Percentiles rank a stretch among this genome's conserved stretches.
Evolutionary conservation across 2,329 filamentous ascomycete genomes (phyloP).

Genomic region (Ophiostoma quercus): DNA sequence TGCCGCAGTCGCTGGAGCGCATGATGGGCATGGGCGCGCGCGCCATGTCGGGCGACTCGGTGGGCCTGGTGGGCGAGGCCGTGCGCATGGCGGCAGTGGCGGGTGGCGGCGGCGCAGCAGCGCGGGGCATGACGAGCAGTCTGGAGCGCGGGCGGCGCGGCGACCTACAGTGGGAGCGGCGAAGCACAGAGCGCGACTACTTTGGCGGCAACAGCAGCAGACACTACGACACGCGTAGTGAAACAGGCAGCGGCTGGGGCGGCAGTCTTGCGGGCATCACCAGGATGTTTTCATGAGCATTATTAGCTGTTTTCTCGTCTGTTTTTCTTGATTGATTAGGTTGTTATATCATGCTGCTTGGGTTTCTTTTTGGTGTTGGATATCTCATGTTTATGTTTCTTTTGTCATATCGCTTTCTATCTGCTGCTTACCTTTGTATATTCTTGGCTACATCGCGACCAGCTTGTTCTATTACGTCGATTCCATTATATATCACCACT

Average conservation of each 20-base stretch:
- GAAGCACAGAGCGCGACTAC: conserved; percentile 37
- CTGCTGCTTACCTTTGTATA: not conserved
- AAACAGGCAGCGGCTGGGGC: conserved; percentile 32
- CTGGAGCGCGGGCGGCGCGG: conserved; percentile 36
- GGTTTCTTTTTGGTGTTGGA: conserved; percentile 4
- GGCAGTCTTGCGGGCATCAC: conserved; percentile 23
- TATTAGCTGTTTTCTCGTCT: not conserved
- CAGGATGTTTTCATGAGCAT: conserved; percentile 23
- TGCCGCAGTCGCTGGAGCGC: conserved; percentile 60
- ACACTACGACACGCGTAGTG: conserved; percentile 21
- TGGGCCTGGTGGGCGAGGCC: conserved; percentile 51
- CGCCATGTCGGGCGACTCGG: conserved; percentile 44
- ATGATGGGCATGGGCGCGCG: conserved; percentile 51
- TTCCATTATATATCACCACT: not conserved
- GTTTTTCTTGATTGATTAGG: not conserved
- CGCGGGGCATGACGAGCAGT: conserved; percentile 27
- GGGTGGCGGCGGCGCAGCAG: conserved; percentile 26
- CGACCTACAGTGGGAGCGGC: conserved; percentile 39
- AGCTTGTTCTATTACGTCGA: not conserved
- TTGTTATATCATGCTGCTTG: conserved; percentile 1
- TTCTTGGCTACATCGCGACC: conserved; percentile 1
- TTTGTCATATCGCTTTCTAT: not conserved
- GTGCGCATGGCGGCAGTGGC: conserved; percentile 47
- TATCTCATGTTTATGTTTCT: not conserved
- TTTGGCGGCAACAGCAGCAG: conserved; percentile 29